Base-by-base conservation (phyloP, 768 basidiomycete genomes). In the Termitomyces sp. region DNA sequence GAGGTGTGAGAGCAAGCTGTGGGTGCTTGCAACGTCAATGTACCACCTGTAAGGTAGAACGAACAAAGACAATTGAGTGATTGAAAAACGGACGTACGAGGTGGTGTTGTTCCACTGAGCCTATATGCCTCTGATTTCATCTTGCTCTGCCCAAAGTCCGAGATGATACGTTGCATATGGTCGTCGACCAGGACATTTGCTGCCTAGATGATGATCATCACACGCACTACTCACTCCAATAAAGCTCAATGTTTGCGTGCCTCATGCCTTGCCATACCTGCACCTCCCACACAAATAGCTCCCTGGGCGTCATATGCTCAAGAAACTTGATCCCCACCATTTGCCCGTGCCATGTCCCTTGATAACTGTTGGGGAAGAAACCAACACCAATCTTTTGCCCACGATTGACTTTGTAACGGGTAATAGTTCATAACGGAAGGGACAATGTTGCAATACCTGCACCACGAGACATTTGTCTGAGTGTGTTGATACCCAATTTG, bases 81-180 rank as follows among this genome's bases (percentile, higher is more conserved):
- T 56, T 25, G 22, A 40, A 33, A 54, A 44, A 7, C 0, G n/a
- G 18, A 74, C 78, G 48, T 60, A 85, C 84, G 73, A 54, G 75
- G 73, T 32, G 71, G 70, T 3, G 74, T 64, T 22, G 71, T 71
- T 10, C 82, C 83, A 52, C 81, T 86, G 2, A 88, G 72, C 31
- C 80, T 76, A 60, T 76, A 84, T 3, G 81, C 83, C 65, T 92
- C 88, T 15, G 77, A 80, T 70, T 85, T 89, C 74, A 92, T 84
- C 67, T 89, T 85, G 60, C 82, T 86, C 66, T 92, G 87, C 0
- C 89, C 90, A 66, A 94, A 94, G 64, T 93, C 90, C 27, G 88
- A 83, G 39, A 94, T 83, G 39, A 92, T 76, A 55, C 89, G 92
- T 43, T 73, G 79, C 2, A 79, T 75, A 1, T 76, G 68, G 56